phyloP scores from a whole-genome alignment of 2,329 filamentous ascomycete species.

The Xylariaceae sp. region DNA sequence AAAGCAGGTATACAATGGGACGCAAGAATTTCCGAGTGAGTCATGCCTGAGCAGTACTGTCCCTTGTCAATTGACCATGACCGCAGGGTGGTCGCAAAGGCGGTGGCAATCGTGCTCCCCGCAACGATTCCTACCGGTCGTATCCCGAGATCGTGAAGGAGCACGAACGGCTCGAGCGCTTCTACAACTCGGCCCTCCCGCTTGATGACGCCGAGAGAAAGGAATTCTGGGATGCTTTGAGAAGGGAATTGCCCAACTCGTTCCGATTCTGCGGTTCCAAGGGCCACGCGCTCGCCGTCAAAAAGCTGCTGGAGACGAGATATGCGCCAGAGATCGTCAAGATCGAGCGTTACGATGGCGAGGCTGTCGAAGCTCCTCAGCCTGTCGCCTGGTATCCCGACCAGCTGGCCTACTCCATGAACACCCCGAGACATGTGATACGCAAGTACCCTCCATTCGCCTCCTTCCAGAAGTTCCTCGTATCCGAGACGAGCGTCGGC shows the following conservation, averaged over 20 bases:
- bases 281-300: slow-evolving; percentile 87
- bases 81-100: slow-evolving; percentile 24
- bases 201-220: slow-evolving; percentile 70
- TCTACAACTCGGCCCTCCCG: slow-evolving; percentile 73
- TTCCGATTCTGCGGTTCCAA: slow-evolving; percentile 96
- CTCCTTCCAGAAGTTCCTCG: slow-evolving; percentile 94
- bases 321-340: slow-evolving; percentile 87
- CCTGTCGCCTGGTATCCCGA: slow-evolving; percentile 91
- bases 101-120: slow-evolving; percentile 15
- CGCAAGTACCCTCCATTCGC: slow-evolving; percentile 91
- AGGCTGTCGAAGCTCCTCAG: slow-evolving; percentile 71
- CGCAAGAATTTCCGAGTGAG: slow-evolving; percentile 22
- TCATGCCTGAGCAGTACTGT: background rate
- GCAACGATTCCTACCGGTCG: slow-evolving; percentile 27
- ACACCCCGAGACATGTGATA: slow-evolving; percentile 91
- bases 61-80: background rate
- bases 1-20: too few species aligned
- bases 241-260: slow-evolving; percentile 86
- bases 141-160: slow-evolving; percentile 63
- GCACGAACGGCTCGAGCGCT: slow-evolving; percentile 79
- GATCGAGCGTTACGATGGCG: slow-evolving; percentile 75
- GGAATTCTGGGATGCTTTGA: slow-evolving; percentile 77
- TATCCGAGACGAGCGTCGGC: slow-evolving; percentile 92
- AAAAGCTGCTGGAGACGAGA: slow-evolving; percentile 76
- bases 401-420: slow-evolving; percentile 94